Evolutionary conservation across 2,329 filamentous ascomycete genomes (phyloP).

Genomic region (Didymella glomerata): DNA sequence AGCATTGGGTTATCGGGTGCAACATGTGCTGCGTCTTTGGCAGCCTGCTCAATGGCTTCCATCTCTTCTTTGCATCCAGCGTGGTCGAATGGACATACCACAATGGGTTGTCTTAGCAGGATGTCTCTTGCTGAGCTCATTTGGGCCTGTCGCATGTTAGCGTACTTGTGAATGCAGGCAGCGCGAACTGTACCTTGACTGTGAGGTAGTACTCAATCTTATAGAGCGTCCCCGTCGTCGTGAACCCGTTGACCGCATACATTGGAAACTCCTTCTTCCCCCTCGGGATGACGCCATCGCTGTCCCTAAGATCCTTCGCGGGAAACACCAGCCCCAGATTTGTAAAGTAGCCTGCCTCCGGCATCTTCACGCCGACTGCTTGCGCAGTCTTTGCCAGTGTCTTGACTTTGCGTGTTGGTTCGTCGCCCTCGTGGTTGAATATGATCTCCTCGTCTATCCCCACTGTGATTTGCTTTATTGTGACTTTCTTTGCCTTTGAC

Average conservation of each 20-base stretch:
- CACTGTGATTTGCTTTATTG: conserved; percentile 92
- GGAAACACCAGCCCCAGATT: conserved; percentile 93
- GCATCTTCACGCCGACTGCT: conserved; percentile 80
- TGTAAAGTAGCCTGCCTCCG: conserved; percentile 90
- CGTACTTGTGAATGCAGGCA: background rate
- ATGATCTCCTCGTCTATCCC: conserved; percentile 97
- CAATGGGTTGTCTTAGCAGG: conserved; percentile 85
- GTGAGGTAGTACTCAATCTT: conserved; percentile 98
- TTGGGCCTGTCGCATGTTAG: conserved; percentile 74
- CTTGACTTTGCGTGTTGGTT: conserved; percentile 89
- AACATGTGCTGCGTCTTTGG: conserved; percentile 88
- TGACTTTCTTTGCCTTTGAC: conserved; percentile 87
- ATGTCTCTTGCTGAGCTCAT: conserved; percentile 90
- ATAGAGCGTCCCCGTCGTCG: conserved; percentile 91
- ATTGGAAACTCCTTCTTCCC: conserved; percentile 87
- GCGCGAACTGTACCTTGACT: conserved; percentile 74
- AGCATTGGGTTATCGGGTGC: conserved; percentile 91
- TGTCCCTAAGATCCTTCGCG: conserved; percentile 84
- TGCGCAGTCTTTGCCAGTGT: conserved; percentile 85
- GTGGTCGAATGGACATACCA: conserved; percentile 94
- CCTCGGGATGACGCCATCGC: conserved; percentile 84
- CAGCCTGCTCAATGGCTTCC: conserved; percentile 96
- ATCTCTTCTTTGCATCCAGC: conserved; percentile 98
- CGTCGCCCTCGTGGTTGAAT: conserved; percentile 97
- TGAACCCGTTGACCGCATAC: conserved; percentile 89